Conservation (phyloP, 2,329 filamentous ascomycete species). For the Coniochaeta prunicola region DNA sequence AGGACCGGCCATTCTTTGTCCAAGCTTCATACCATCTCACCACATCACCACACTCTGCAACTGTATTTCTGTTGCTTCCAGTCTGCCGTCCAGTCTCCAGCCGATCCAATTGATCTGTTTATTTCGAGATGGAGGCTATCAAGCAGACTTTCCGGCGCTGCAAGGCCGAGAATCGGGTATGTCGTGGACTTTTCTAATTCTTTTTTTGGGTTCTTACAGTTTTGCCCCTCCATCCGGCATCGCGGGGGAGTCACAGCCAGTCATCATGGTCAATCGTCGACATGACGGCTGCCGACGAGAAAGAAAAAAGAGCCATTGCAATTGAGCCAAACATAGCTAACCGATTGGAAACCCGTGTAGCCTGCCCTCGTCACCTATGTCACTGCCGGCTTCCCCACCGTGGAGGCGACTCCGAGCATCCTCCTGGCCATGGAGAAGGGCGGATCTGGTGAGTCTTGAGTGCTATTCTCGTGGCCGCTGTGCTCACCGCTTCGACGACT, state of each 20-base stretch:
- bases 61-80: not conserved
- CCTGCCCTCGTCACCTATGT: slow-evolving; percentile 91
- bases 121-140: slow-evolving; percentile 44
- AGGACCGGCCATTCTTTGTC: slow-evolving; percentile 2
- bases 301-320: not conserved
- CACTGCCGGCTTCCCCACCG: slow-evolving; percentile 83
- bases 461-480: not conserved
- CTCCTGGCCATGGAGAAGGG: slow-evolving; percentile 87
- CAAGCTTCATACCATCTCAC: not conserved
- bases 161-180: slow-evolving; percentile 52
- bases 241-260: not conserved
- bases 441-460: slow-evolving; percentile 63
- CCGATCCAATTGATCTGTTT: slow-evolving; percentile 6
- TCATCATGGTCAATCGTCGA: not conserved
- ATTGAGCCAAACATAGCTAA: slow-evolving; percentile 7
- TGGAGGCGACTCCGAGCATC: slow-evolving; percentile 76
- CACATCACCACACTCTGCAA: slow-evolving; percentile 1
- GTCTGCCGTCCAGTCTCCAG: not conserved
- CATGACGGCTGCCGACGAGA: too few species aligned
- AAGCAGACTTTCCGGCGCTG: slow-evolving; percentile 53
- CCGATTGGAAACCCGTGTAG: slow-evolving; percentile 30
- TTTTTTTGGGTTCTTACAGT: not conserved
- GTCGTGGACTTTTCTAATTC: slow-evolving; percentile 21
- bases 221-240: not conserved
- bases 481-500: not conserved